A percentile compares a stretch with the other conserved stretches of the same genome.
Evolutionary conservation across 768 basidiomycete genomes (phyloP).

Genomic region (Boletus vinaceobasis): DNA sequence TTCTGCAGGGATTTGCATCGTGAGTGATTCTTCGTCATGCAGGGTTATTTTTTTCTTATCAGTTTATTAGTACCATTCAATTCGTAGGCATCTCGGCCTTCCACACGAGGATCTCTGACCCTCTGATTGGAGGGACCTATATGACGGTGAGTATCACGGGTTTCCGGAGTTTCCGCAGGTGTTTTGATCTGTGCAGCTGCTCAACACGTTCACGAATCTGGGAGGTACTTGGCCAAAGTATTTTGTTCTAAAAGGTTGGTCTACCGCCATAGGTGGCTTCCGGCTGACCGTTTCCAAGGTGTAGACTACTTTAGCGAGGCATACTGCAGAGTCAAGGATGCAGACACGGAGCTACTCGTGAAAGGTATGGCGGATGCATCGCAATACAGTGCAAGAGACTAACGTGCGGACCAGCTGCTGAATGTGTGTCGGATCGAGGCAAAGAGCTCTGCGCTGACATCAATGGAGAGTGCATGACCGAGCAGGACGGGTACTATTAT

Average conservation of each 20-base stretch:
- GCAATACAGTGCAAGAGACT: neutral
- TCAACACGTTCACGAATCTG: slow-evolving; percentile 95
- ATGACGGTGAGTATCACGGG: slow-evolving; percentile 76
- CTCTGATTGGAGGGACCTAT: slow-evolving; percentile 96
- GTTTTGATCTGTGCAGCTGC: slow-evolving; percentile 48
- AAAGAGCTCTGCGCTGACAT: slow-evolving; percentile 72
- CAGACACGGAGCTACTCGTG: slow-evolving; percentile 46
- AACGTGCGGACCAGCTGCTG: slow-evolving; percentile 49
- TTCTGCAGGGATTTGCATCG: slow-evolving; percentile 82
- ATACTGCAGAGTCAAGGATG: slow-evolving; percentile 70
- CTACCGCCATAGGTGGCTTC: neutral
- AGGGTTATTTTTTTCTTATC: slow-evolving; percentile 1
- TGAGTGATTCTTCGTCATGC: slow-evolving; percentile 37
- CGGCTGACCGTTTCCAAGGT: slow-evolving; percentile 40
- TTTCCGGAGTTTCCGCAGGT: neutral
- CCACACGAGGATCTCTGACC: slow-evolving; percentile 95
- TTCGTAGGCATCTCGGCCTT: slow-evolving; percentile 99
- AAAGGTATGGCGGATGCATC: slow-evolving; percentile 42
- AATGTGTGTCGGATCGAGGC: slow-evolving; percentile 92
- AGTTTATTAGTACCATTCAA: slow-evolving; percentile 76
- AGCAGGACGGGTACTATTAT: slow-evolving; percentile 90
- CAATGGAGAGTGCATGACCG: slow-evolving; percentile 76
- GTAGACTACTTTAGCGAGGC: slow-evolving; percentile 88
- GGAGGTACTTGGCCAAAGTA: slow-evolving; percentile 98
- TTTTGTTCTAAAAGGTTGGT: slow-evolving; percentile 84